Percentiles rank a stretch among this genome's conserved stretches.
Evolutionary conservation across 345 rosid genomes (phyloP).

Genomic region (Hibiscus mutabilis): DNA sequence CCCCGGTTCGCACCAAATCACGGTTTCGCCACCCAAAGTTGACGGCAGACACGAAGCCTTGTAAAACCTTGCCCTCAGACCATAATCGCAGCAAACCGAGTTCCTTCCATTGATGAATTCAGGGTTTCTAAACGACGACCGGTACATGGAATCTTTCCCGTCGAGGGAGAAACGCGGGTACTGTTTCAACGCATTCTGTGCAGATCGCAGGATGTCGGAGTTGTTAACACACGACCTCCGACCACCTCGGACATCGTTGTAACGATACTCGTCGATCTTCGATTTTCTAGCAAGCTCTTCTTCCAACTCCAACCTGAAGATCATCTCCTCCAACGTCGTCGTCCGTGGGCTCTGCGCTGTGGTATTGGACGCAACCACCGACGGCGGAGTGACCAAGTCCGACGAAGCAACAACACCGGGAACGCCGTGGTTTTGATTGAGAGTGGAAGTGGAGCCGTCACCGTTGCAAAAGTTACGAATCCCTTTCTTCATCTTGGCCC

Average conservation of each 20-base stretch:
- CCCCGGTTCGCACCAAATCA: slow-evolving; percentile 89
- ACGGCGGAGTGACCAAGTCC: slow-evolving; percentile 14
- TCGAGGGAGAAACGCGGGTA: slow-evolving; percentile 92
- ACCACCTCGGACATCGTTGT: slow-evolving; percentile 13
- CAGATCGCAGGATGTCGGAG: slow-evolving; percentile 73
- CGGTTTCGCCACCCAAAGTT: slow-evolving; percentile 48
- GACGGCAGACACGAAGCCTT: slow-evolving; percentile 22
- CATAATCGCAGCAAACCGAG: slow-evolving; percentile 32
- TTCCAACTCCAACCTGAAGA: slow-evolving; percentile 68
- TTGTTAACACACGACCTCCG: slow-evolving; percentile 75
- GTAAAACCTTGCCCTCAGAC: slow-evolving; percentile 16
- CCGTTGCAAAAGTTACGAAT: slow-evolving; percentile 50
- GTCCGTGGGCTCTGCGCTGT: slow-evolving; percentile 18
- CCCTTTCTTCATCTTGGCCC: slow-evolving; percentile 66
- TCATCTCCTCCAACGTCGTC: slow-evolving; percentile 80
- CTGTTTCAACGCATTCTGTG: slow-evolving; percentile 78
- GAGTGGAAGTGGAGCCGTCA: slow-evolving; percentile 66
- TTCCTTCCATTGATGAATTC: slow-evolving; percentile 23
- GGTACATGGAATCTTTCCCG: slow-evolving; percentile 87
- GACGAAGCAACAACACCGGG: neutral
- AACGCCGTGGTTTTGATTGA: slow-evolving; percentile 32
- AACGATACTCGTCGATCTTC: slow-evolving; percentile 24
- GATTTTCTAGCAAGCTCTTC: slow-evolving; percentile 57
- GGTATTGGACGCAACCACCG: slow-evolving; percentile 12
- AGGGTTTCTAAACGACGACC: slow-evolving; percentile 56